A percentile compares a stretch with the other conserved stretches of the same genome.
Conservation (phyloP, 1,139 yeast species). For the Candida tunisiensis region DNA sequence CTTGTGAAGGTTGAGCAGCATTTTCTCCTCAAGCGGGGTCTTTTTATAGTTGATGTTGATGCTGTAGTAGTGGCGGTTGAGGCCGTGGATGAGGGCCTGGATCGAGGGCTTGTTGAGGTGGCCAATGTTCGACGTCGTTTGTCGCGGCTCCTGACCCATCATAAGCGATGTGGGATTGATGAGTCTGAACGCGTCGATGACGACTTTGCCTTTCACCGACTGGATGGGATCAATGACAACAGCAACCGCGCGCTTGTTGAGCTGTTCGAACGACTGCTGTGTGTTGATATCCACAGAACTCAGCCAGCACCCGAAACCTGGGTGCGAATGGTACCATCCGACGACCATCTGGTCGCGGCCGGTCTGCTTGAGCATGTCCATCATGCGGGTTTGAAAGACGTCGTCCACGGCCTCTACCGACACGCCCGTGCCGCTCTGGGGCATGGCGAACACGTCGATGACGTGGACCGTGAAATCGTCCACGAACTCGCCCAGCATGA, state of each 20-base stretch:
- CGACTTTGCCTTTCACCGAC: constrained; percentile 97
- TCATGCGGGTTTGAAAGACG: constrained; percentile 97
- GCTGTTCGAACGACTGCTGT: constrained; percentile 85
- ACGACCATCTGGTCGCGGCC: constrained; percentile 89
- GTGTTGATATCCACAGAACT: constrained; percentile 96
- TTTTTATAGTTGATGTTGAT: constrained; percentile 89
- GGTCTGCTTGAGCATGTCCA: constrained; percentile 98
- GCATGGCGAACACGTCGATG: constrained; percentile 98
- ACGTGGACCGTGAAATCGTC: constrained; percentile 97
- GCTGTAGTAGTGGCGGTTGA: constrained; percentile 93
- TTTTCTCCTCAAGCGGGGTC: constrained; percentile 82
- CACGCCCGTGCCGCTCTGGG: constrained; percentile 90
- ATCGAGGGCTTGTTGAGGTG: constrained; percentile 94
- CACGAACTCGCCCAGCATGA: constrained; percentile 96
- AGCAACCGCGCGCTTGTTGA: constrained; percentile 90
- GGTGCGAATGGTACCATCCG: constrained; percentile 77
- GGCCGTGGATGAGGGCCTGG: constrained; percentile 92
- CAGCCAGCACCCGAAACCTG: constrained; percentile 99
- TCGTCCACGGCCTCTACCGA: constrained; percentile 99
- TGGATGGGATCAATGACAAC: constrained; percentile 93
- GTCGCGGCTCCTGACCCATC: constrained; percentile 98
- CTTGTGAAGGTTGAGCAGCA: constrained; percentile 89
- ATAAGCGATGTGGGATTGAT: constrained; percentile 77
- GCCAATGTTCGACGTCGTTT: constrained; percentile 91
- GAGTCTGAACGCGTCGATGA: constrained; percentile 93